A percentile compares a stretch with the other conserved stretches of the same genome.
Conservation (phyloP, 1,139 yeast species). For the Saccharomyces hybrid region DNA sequence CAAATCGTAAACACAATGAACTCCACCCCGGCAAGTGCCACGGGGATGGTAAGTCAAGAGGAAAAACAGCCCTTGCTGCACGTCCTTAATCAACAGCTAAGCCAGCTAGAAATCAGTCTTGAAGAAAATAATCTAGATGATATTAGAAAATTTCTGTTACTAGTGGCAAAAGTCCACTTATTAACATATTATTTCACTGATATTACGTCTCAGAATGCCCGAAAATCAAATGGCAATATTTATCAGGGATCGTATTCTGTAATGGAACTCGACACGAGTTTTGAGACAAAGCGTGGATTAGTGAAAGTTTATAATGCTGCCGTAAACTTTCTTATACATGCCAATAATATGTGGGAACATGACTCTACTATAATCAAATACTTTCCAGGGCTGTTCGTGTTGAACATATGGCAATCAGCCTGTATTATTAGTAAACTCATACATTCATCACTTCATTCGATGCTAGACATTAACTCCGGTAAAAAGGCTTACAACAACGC, state of each 20-base stretch:
- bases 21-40: constrained; percentile 59
- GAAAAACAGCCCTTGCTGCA: constrained; percentile 71
- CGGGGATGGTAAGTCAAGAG: constrained; percentile 50
- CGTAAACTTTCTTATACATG: constrained; percentile 59
- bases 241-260: constrained; percentile 8
- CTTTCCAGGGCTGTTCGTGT: constrained; percentile 74
- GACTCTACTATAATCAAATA: constrained; percentile 62
- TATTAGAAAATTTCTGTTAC: constrained; percentile 57
- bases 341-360: constrained; percentile 50
- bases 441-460: constrained; percentile 62
- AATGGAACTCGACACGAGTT: constrained; percentile 17
- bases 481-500: constrained; percentile 65
- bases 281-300: constrained; percentile 67
- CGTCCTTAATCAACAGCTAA: constrained; percentile 61
- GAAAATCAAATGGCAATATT: constrained; percentile 9
- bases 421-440: constrained; percentile 72
- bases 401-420: constrained; percentile 87
- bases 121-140: constrained; percentile 46
- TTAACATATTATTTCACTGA: constrained; percentile 77
- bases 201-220: constrained; percentile 32
- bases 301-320: constrained; percentile 77
- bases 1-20: constrained; percentile 74
- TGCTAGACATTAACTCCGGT: constrained; percentile 66
- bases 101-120: constrained; percentile 57
- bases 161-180: constrained; percentile 70